These are phyloP conservation scores for Volvox reticuliferus DNA, from an alignment of 139 green algal species.

Conservation along the genomic window DNA sequence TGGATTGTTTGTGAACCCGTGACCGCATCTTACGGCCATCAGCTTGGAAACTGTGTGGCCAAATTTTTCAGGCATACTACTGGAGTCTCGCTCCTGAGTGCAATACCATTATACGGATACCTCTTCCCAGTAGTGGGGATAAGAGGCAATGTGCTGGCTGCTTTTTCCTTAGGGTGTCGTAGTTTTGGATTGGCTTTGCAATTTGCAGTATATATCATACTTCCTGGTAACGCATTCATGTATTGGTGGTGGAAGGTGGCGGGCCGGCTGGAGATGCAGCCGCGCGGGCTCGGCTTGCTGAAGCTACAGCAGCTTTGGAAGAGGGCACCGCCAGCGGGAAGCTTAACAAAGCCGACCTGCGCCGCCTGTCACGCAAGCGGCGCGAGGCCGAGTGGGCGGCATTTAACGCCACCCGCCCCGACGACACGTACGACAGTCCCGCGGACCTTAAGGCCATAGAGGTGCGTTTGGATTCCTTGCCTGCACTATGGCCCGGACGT, in stretches of 20 bases:
- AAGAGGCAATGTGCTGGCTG: too few species aligned
- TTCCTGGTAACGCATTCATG: too few species aligned
- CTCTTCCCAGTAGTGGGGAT: too few species aligned
- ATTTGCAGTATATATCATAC: too few species aligned
- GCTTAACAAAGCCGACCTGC: constrained; percentile 73
- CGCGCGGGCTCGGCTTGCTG: constrained; percentile 6
- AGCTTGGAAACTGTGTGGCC: too few species aligned
- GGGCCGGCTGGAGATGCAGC: background rate
- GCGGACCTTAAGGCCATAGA: constrained; percentile 68
- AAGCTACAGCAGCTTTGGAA: constrained; percentile 4
- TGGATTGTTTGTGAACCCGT: too few species aligned
- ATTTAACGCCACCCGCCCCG: constrained; percentile 78
- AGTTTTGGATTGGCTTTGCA: too few species aligned
- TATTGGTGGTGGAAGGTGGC: background rate
- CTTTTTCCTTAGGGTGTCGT: too few species aligned
- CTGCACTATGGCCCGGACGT: background rate
- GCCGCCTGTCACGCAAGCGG: constrained; percentile 70
- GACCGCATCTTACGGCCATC: too few species aligned
- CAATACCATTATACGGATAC: too few species aligned
- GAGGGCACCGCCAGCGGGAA: constrained; percentile 37
- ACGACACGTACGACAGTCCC: constrained; percentile 76
- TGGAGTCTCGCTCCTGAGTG: too few species aligned
- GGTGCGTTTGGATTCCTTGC: background rate
- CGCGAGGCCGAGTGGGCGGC: constrained; percentile 77
- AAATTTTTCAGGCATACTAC: too few species aligned